phyloP scores from a whole-genome alignment of 805 yeast species.

The Wickerhamiella australiensis region DNA sequence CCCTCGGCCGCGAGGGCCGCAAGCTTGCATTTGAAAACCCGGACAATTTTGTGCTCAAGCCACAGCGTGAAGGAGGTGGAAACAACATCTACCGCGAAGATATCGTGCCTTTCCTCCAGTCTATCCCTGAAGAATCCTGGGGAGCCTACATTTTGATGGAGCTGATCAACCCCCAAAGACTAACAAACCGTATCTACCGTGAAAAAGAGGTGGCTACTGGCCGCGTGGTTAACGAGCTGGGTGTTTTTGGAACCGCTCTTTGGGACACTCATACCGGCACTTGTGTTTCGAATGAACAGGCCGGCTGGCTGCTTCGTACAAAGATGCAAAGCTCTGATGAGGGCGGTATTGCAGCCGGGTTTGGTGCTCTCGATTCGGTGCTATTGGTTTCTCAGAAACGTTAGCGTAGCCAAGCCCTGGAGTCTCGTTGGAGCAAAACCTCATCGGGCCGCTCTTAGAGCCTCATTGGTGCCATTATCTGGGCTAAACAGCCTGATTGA shows the following conservation, averaged over 20 bases:
- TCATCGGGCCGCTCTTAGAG: too few relatives aligned
- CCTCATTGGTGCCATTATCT: too few relatives aligned
- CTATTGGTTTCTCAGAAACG: conserved; percentile 13
- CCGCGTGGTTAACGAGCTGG: conserved; percentile 78
- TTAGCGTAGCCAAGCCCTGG: too few relatives aligned
- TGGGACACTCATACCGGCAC: conserved; percentile 55
- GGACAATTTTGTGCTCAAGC: conserved; percentile 71
- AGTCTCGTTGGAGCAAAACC: too few relatives aligned
- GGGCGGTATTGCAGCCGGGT: conserved; percentile 99
- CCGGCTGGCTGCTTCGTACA: conserved; percentile 82
- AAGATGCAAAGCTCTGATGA: conserved; percentile 81
- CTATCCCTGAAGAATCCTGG: conserved; percentile 62
- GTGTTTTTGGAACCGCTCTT: conserved; percentile 73
- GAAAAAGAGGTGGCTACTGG: conserved; percentile 52
- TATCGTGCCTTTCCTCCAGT: conserved; percentile 59
- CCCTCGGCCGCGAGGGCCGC: conserved; percentile 49
- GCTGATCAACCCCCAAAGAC: conserved; percentile 64
- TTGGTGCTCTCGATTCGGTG: conserved; percentile 77
- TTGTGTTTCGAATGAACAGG: conserved; percentile 47
- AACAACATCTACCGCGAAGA: conserved; percentile 81
- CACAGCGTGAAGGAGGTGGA: conserved; percentile 99
- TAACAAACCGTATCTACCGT: conserved; percentile 58
- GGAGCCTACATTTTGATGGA: conserved; percentile 90
- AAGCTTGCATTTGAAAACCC: conserved; percentile 57
- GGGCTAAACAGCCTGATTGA: too few relatives aligned